Percentiles rank a stretch among this genome's conserved stretches.
These are phyloP conservation scores for Coniochaeta prunicola DNA, from an alignment of 2,329 filamentous ascomycete species.

Conservation along the genomic window DNA sequence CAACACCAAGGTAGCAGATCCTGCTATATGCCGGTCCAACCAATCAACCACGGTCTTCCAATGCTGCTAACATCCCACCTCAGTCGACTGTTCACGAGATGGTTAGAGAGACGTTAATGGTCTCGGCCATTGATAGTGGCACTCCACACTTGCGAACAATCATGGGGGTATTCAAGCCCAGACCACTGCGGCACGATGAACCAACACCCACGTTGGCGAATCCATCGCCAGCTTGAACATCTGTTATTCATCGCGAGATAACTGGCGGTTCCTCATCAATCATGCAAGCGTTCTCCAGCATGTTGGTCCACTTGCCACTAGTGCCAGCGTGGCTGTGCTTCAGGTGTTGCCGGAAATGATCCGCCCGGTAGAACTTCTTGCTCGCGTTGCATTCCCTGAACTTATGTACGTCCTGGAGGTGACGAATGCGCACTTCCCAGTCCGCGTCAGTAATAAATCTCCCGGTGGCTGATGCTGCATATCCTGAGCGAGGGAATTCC, in stretches of 20 bases:
- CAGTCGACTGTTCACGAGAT: background rate
- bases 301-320: constrained; percentile 98
- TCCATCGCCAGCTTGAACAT: too few relatives aligned
- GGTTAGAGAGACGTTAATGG: too few relatives aligned
- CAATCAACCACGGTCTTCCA: background rate
- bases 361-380: constrained; percentile 96
- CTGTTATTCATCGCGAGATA: background rate
- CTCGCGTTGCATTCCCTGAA: constrained; percentile 96
- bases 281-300: constrained; percentile 95
- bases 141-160: too few relatives aligned
- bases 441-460: constrained; percentile 63
- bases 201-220: too few relatives aligned
- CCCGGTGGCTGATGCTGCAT: constrained; percentile 18
- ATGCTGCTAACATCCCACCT: background rate
- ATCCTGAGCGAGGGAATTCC: constrained; percentile 61
- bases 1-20: background rate
- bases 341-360: constrained; percentile 95
- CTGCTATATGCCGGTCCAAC: background rate
- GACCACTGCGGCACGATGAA: too few relatives aligned
- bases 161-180: too few relatives aligned
- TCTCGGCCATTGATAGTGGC: too few relatives aligned
- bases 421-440: constrained; percentile 80
- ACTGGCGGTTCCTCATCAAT: constrained; percentile 69
- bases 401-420: constrained; percentile 88
- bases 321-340: constrained; percentile 96